A percentile compares a stretch with the other conserved stretches of the same genome.
These are phyloP conservation scores for Graphiopsis chlorocephala DNA, from an alignment of 2,329 filamentous ascomycete species.

Conservation along the genomic window DNA sequence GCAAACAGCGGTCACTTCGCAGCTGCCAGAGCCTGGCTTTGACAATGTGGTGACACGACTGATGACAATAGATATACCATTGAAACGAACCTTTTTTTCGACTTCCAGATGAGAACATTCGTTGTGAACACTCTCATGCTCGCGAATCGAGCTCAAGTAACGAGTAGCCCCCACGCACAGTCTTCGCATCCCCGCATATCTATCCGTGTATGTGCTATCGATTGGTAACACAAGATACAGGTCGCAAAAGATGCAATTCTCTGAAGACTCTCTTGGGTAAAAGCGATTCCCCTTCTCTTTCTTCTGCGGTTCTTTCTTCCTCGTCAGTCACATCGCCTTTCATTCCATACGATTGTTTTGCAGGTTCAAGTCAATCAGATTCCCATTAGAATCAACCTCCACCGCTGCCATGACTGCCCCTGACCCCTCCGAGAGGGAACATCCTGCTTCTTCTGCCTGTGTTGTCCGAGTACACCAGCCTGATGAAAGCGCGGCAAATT, in stretches of 20 bases:
- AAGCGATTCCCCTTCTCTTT: not conserved
- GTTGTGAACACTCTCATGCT: not conserved
- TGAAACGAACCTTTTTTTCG: not conserved
- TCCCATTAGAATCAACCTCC: not conserved
- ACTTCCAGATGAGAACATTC: not conserved
- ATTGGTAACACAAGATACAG: not conserved
- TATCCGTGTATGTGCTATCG: not conserved
- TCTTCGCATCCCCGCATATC: not conserved
- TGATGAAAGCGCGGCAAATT: not conserved
- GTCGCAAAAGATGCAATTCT: not conserved
- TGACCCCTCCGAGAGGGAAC: not conserved
- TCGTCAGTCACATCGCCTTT: not conserved
- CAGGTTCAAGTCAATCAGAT: not conserved
- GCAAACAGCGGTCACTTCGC: not conserved
- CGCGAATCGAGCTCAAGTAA: not conserved
- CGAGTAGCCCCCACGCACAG: not conserved
- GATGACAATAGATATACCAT: slow-evolving; percentile 3
- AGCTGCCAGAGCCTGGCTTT: not conserved
- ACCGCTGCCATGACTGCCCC: not conserved
- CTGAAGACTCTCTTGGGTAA: not conserved
- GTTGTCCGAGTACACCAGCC: not conserved
- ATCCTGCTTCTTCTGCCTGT: not conserved
- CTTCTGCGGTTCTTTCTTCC: not conserved
- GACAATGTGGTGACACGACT: not conserved
- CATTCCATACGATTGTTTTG: not conserved